These are phyloP conservation scores for Pyrenophora seminiperda DNA, from an alignment of 2,329 filamentous ascomycete species.

Conservation along the genomic window DNA sequence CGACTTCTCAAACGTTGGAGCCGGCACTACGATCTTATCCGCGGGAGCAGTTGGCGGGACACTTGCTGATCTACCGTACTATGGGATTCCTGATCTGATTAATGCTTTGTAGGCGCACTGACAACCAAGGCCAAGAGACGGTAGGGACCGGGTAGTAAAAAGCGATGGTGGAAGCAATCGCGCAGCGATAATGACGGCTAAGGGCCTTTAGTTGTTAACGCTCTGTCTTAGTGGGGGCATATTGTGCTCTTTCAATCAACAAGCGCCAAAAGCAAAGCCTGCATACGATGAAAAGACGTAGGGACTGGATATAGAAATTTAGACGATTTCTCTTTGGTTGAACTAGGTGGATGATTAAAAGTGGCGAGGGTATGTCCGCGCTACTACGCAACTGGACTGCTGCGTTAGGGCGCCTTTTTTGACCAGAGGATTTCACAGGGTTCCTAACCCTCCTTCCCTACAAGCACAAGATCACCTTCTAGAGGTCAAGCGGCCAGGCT, in stretches of 20 bases:
- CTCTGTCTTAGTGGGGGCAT: slow-evolving; percentile 25
- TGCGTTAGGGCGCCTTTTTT: slow-evolving; percentile 32
- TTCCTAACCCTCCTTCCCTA: slow-evolving; percentile 27
- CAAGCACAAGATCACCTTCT: slow-evolving; percentile 24
- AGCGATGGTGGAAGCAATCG: slow-evolving; percentile 32
- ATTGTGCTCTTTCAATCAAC: slow-evolving; percentile 34
- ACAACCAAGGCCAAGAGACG: slow-evolving; percentile 36
- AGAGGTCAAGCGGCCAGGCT: slow-evolving; percentile 22
- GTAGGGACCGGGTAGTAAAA: slow-evolving; percentile 19
- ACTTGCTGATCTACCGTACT: slow-evolving; percentile 42
- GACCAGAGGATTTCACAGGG: slow-evolving; percentile 40
- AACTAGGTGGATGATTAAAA: slow-evolving; percentile 45
- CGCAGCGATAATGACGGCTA: slow-evolving; percentile 32
- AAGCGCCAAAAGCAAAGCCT: slow-evolving; percentile 41
- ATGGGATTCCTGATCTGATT: slow-evolving; percentile 39
- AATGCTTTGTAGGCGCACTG: slow-evolving; percentile 34
- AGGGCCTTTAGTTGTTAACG: slow-evolving; percentile 33
- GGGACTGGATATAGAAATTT: slow-evolving; percentile 41
- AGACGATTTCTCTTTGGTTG: slow-evolving; percentile 41
- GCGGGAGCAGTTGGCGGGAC: slow-evolving; percentile 40
- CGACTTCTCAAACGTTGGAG: slow-evolving; percentile 44
- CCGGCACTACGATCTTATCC: slow-evolving; percentile 42
- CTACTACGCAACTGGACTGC: slow-evolving; percentile 38
- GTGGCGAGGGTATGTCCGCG: slow-evolving; percentile 44
- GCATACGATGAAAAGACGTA: slow-evolving; percentile 39